Base-by-base conservation (phyloP, 495 filamentous ascomycete species). In the Penicillium mononematosum region DNA sequence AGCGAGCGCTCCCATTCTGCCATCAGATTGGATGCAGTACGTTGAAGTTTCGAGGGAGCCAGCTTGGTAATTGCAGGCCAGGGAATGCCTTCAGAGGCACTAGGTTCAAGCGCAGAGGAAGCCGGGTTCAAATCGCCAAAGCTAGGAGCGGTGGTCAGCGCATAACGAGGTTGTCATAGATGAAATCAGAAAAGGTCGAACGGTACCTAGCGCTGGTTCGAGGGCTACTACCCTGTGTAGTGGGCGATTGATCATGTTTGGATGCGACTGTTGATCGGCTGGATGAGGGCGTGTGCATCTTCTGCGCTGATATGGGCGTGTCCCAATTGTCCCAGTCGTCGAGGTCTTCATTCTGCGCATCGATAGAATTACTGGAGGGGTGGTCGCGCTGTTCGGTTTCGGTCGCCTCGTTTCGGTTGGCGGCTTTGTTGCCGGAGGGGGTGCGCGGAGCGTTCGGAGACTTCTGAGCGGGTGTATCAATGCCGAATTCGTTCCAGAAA, bases 291-390 rank as follows among this genome's bases (percentile, higher is more conserved):
- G 76, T 78, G 52, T 79, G 76, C 58, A 57, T 71, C 45, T 77
- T 76, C 19, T 73, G 70, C 14, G 32, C 50, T 24, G 66, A 56
- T 24, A 78, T 70, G 44, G 85, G 81, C 7, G 78, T 79, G 61
- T 90, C 85, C 88, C 87, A 90, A 61, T 81, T 82, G 45, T 84
- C 83, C 87, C 87, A 91, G 65, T 84, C 82, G 56, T 87, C 85
- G 48, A 45, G 52, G 11, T 58, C 60, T 47, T 89, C 87, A 65
- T 85, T 80, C 47, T 83, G 81, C 45, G 44, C 42, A 41, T 64
- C 62, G 61, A 38, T 53, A 53, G 39, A 58, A 57, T 51, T 64
- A 59, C 47, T 61, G 58, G 61, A 63, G 58, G 54, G 74, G 53
- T 53, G 73, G 61, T 57, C 72, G 70, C 58, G 72, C 49, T 48